Base-by-base conservation (phyloP, 495 filamentous ascomycete genomes). In the Daldinia grandis region DNA sequence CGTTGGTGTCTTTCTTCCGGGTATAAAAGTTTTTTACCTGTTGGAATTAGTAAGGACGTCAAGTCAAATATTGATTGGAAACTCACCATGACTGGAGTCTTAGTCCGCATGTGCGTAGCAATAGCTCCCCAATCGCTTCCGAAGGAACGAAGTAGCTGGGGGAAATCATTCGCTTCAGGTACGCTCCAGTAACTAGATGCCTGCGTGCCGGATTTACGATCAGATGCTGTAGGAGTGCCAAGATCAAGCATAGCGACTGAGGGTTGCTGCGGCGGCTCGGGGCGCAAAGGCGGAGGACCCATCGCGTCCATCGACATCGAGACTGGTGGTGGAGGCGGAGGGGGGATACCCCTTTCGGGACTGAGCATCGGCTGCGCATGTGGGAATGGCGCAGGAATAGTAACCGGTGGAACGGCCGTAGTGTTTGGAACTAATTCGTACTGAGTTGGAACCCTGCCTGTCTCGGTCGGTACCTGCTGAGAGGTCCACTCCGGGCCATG, bases 171-270 rank as follows among this genome's bases (percentile, higher is more conserved):
- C 31, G 91, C 87, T 77, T 99, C 95, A 2, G 92, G 90, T 27
- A 98, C 95, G 68, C 95, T 98, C 95, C 95, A 99, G 78, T 99
- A 99, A 76, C 95, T 98, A 1, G 93, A 97, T 6, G 93, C 88
- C 60, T 86, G 76, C 5, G 84, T 81, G n/a, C 83, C 83, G 40
- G 86, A 78, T 60, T 75, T 81, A 37, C 81, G 83, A 37, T 84
- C 82, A 21, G 79, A 74, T 31, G 74, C 79, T 8, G 74, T 51
- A 27, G 80, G 49, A 49, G 74, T 78, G 9, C 79, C 47, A 70
- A 84, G 71, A 64, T 85, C 80, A 65, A 84, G 80, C 8, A 76
- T 76, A 49, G 78, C 56, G 38, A 80, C 75, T 0, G 81, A 78
- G 17, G 78, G 75, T 17, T 81, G 81, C 15, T 81, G 70, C 30